phyloP scores from a whole-genome alignment of 352 stramenopile genomes.

The Pythium phragmiticola region DNA sequence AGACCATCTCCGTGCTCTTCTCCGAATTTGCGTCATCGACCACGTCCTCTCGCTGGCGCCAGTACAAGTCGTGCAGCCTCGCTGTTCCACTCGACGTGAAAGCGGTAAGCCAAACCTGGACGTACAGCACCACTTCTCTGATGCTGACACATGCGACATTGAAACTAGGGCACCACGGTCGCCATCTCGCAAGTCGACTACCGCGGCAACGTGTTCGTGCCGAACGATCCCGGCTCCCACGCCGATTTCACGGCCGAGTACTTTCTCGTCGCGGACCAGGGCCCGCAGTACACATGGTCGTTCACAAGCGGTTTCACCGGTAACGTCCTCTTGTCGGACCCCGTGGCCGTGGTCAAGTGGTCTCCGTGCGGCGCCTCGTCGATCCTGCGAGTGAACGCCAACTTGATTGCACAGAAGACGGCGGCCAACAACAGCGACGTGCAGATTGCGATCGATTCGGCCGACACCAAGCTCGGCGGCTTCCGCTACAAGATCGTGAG shows the following conservation, averaged over 20 bases:
- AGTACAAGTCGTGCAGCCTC: constrained; percentile 38
- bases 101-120: constrained; percentile 25
- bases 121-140: too few species aligned
- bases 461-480: constrained; percentile 41
- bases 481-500: constrained; percentile 50
- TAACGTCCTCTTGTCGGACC: constrained; percentile 44
- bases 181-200: constrained; percentile 46
- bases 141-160: too few species aligned
- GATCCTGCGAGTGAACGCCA: constrained; percentile 52
- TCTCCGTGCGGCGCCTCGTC: constrained; percentile 44
- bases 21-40: constrained; percentile 32
- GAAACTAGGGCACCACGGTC: constrained; percentile 26
- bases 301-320: constrained; percentile 33
- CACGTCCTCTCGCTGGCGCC: constrained; percentile 26
- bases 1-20: constrained; percentile 38
- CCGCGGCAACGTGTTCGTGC: constrained; percentile 42
- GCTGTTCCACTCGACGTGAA: constrained; percentile 42
- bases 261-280: constrained; percentile 45
- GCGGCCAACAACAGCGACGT: constrained; percentile 30
- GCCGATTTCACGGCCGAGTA: constrained; percentile 52
- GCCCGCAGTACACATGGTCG: constrained; percentile 26
- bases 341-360: constrained; percentile 44
- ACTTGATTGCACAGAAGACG: constrained; percentile 40
- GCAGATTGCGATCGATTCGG: constrained; percentile 50
- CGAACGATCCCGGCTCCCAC: constrained; percentile 30